A percentile compares a stretch with the other conserved stretches of the same genome.
These are phyloP conservation scores for Calonectria montana DNA, from an alignment of 2,329 filamentous ascomycete genomes.

Conservation along the genomic window DNA sequence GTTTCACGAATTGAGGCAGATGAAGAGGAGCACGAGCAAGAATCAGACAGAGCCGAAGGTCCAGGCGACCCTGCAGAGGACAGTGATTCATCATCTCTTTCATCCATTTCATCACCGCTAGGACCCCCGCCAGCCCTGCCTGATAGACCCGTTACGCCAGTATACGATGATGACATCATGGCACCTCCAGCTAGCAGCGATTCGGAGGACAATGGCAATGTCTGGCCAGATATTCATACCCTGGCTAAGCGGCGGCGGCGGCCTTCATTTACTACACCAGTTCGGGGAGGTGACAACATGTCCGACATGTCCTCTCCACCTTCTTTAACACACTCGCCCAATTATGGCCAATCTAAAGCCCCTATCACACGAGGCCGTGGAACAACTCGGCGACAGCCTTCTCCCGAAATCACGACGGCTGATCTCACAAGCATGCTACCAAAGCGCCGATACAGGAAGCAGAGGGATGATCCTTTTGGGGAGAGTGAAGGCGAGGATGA, in stretches of 20 bases:
- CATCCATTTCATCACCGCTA: conserved; percentile 51
- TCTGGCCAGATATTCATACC: conserved; percentile 65
- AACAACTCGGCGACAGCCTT: conserved; percentile 47
- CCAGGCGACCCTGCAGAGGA: conserved; percentile 34
- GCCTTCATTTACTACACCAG: conserved; percentile 51
- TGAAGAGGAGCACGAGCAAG: conserved; percentile 30
- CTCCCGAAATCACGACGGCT: conserved; percentile 63
- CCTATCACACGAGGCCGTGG: conserved; percentile 47
- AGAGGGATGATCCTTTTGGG: conserved; percentile 51
- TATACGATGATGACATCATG: conserved; percentile 61
- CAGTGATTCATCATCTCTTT: conserved; percentile 54
- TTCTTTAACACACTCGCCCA: conserved; percentile 75
- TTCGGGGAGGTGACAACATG: conserved; percentile 49
- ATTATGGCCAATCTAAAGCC: conserved; percentile 52
- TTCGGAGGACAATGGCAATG: conserved; percentile 55
- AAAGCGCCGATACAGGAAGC: conserved; percentile 58
- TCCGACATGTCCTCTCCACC: conserved; percentile 73
- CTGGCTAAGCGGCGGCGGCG: conserved; percentile 60
- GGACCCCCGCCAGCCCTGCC: conserved; percentile 41
- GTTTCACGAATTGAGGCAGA: conserved; percentile 44
- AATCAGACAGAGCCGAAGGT: conserved; percentile 18
- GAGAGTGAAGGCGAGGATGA: conserved; percentile 62
- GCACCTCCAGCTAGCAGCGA: conserved; percentile 68
- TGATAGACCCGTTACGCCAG: conserved; percentile 54
- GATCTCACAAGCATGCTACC: conserved; percentile 66